These are phyloP conservation scores for Metschnikowia shivogae DNA, from an alignment of 805 yeast genomes.

Conservation along the genomic window DNA sequence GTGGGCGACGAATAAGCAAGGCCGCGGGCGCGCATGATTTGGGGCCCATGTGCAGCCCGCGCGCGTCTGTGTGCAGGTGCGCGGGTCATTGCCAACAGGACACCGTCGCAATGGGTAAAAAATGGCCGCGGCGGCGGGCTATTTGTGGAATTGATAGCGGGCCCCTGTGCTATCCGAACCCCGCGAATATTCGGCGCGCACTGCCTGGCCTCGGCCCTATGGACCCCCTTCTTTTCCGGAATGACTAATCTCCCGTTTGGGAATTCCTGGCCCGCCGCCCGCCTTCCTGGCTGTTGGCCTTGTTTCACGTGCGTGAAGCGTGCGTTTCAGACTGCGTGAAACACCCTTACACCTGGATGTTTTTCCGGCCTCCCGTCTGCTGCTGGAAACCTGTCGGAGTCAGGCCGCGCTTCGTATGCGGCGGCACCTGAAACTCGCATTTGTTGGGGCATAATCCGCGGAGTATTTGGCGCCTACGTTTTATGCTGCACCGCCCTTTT, in stretches of 20 bases:
- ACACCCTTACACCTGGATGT: no score
- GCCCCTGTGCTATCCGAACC: constrained; percentile 10
- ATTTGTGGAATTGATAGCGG: constrained; percentile 8
- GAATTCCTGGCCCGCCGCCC: neutral
- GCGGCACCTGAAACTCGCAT: no score
- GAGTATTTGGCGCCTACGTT: no score
- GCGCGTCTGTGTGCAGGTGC: neutral
- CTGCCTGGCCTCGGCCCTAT: neutral
- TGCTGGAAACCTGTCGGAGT: no score
- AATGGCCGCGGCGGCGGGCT: constrained; percentile 3
- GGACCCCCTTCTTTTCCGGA: constrained; percentile 2
- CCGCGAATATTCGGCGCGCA: constrained; percentile 4
- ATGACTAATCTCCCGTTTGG: constrained; percentile 1
- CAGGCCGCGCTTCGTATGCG: no score
- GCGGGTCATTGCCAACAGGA: neutral
- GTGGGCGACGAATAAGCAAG: constrained; percentile 12
- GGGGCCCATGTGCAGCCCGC: constrained; percentile 1
- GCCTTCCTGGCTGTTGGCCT: neutral
- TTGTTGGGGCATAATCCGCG: no score
- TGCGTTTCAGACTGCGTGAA: no score
- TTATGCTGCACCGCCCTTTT: no score
- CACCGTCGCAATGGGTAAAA: constrained; percentile 2
- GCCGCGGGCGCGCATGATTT: constrained; percentile 8
- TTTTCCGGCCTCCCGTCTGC: no score
- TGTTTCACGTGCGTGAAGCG: no score